Percentiles rank a stretch among this genome's conserved stretches.
phyloP scores from a whole-genome alignment of 805 yeast species.

The Spathaspora gorwiae region DNA sequence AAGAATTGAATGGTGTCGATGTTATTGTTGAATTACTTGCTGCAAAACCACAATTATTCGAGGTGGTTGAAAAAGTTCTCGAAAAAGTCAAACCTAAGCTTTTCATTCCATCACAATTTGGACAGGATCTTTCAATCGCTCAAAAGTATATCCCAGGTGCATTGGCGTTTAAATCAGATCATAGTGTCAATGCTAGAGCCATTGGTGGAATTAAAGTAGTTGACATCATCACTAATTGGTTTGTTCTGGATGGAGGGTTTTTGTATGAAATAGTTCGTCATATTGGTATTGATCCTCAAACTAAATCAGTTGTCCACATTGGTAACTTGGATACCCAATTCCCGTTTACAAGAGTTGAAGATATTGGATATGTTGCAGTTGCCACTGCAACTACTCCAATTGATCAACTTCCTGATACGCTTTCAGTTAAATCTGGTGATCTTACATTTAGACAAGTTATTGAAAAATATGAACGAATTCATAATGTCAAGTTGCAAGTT shows the following conservation, averaged over 20 bases:
- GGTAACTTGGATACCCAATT: no score
- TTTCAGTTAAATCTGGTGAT: no score
- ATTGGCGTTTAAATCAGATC: constrained; percentile 16
- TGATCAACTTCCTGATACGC: constrained; percentile 36
- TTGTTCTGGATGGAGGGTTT: no score
- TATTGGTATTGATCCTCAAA: no score
- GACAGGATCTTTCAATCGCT: constrained; percentile 18
- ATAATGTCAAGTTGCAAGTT: constrained; percentile 14
- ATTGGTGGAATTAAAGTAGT: constrained; percentile 7
- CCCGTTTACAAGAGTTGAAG: no score
- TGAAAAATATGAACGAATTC: constrained; percentile 35
- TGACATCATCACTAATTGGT: constrained; percentile 8
- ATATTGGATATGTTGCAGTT: no score
- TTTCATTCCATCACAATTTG: constrained; percentile 39
- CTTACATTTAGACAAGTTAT: no score
- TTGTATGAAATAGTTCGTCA: no score
- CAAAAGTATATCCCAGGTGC: no score
- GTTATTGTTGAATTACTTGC: constrained; percentile 29
- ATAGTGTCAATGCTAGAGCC: no score
- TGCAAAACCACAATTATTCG: no score
- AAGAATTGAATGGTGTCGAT: constrained; percentile 28
- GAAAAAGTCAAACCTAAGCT: constrained; percentile 28
- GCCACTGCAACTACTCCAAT: constrained; percentile 32
- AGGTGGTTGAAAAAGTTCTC: constrained; percentile 35
- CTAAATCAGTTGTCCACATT: no score